Conservation (phyloP, 2,329 filamentous ascomycete species). For the Beauveria australis region DNA sequence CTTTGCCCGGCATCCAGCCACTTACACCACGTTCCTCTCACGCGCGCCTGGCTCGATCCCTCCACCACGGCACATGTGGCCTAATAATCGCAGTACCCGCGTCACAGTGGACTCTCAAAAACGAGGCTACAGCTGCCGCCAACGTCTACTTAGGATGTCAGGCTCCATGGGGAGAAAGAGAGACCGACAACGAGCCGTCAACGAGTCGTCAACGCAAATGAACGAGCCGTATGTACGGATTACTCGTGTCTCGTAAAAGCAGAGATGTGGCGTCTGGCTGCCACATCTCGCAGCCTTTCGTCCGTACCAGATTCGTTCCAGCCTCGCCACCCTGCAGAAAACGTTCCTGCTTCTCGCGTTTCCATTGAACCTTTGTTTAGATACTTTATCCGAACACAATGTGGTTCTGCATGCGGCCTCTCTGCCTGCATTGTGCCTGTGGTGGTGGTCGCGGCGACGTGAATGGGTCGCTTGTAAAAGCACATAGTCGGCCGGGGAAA, state of each 20-base stretch:
- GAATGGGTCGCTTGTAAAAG: neutral
- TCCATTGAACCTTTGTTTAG: too few relatives aligned
- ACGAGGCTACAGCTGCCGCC: conserved; percentile 6
- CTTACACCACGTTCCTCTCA: neutral
- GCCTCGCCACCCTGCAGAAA: neutral
- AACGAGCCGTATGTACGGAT: neutral
- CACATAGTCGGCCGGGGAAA: neutral
- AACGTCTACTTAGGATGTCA: neutral
- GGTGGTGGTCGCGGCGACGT: too few relatives aligned
- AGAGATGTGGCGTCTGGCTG: neutral
- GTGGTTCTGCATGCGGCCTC: neutral
- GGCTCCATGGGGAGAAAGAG: too few relatives aligned
- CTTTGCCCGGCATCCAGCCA: neutral
- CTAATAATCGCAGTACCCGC: neutral
- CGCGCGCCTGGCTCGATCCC: neutral
- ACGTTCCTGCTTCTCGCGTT: neutral
- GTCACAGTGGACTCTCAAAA: neutral
- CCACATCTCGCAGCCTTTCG: neutral
- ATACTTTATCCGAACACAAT: too few relatives aligned
- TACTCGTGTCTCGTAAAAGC: neutral
- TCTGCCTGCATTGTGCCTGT: too few relatives aligned
- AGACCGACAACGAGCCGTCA: too few relatives aligned
- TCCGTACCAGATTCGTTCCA: neutral
- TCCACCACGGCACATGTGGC: neutral
- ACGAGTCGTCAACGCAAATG: too few relatives aligned